Conservation (phyloP, 2,329 filamentous ascomycete species). For the Fusarium haematococcum region DNA sequence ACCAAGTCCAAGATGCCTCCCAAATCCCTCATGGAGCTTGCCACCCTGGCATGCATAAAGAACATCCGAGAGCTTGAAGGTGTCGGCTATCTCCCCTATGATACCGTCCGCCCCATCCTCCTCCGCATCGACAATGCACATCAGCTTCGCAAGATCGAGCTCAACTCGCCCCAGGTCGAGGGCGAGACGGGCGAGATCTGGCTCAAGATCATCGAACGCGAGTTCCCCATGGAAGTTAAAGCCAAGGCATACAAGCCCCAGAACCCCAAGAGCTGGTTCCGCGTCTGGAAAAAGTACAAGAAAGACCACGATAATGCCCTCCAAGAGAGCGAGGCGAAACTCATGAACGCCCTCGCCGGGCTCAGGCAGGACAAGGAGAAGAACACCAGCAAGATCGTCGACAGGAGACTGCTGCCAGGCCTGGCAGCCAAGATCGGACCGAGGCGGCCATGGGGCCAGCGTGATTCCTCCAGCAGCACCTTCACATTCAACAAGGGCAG, state of each 20-base stretch:
- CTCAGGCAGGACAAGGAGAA: conserved; percentile 69
- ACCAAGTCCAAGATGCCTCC: conserved; percentile 50
- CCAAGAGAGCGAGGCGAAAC: conserved; percentile 68
- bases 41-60: conserved; percentile 63
- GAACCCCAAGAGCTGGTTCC: conserved; percentile 79
- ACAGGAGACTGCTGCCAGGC: conserved; percentile 60
- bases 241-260: conserved; percentile 73
- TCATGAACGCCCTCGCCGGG: conserved; percentile 68
- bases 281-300: conserved; percentile 79
- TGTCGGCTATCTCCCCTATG: conserved; percentile 78
- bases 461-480: conserved; percentile 46
- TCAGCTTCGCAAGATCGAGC: conserved; percentile 81
- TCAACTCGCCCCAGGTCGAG: conserved; percentile 80
- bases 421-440: conserved; percentile 49
- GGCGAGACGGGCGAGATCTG: conserved; percentile 79
- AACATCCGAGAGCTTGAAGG: conserved; percentile 71
- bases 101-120: conserved; percentile 73
- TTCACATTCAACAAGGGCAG: conserved; percentile 61
- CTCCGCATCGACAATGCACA: conserved; percentile 76
- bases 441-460: conserved; percentile 44
- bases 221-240: conserved; percentile 76
- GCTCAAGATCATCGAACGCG: conserved; percentile 80
- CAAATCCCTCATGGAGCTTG: conserved; percentile 64
- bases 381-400: conserved; percentile 69
- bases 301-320: conserved; percentile 68